A percentile compares a stretch with the other conserved stretches of the same genome.
Conservation (phyloP, 768 basidiomycete genomes). For the Pleurotus citrinopileatus region DNA sequence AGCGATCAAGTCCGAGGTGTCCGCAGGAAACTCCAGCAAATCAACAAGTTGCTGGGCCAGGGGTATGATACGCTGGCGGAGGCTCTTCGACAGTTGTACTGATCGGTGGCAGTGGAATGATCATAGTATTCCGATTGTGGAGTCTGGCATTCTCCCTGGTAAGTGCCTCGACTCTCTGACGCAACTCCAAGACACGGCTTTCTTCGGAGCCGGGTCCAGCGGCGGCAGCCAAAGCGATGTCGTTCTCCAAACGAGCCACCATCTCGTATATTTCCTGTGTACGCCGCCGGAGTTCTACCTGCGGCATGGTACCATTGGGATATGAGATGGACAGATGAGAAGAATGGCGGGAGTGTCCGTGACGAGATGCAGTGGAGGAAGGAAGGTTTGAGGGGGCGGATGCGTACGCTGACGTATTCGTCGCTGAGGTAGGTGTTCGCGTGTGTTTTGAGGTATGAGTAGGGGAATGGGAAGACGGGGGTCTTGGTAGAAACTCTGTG, state of each 20-base stretch:
- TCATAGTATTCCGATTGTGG: conserved; percentile 7
- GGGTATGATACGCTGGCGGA: conserved; percentile 8
- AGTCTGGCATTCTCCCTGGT: conserved; percentile 5
- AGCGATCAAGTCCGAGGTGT: not conserved
- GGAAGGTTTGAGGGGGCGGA: not conserved
- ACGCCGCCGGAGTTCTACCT: conserved; percentile 4
- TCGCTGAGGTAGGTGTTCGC: not conserved
- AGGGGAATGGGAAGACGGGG: not conserved
- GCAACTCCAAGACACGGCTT: not conserved
- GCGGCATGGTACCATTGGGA: conserved; percentile 1
- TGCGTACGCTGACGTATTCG: not conserved
- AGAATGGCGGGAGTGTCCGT: conserved; percentile 1
- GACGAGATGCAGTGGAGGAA: not conserved
- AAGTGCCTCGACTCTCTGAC: not conserved
- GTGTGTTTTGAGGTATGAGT: not conserved
- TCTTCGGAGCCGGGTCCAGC: not conserved
- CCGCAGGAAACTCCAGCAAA: not conserved
- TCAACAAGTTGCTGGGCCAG: conserved; percentile 8
- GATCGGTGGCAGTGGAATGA: not conserved
- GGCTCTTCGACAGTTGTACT: conserved; percentile 6
- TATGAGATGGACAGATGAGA: conserved; percentile 3
- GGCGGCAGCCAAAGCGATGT: conserved; percentile 4
- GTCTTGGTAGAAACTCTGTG: not conserved
- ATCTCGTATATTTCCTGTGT: conserved; percentile 11
- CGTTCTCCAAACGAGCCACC: conserved; percentile 4